Base-by-base conservation (phyloP, 257 asterid species). In the Galeopsis tetrahit region DNA sequence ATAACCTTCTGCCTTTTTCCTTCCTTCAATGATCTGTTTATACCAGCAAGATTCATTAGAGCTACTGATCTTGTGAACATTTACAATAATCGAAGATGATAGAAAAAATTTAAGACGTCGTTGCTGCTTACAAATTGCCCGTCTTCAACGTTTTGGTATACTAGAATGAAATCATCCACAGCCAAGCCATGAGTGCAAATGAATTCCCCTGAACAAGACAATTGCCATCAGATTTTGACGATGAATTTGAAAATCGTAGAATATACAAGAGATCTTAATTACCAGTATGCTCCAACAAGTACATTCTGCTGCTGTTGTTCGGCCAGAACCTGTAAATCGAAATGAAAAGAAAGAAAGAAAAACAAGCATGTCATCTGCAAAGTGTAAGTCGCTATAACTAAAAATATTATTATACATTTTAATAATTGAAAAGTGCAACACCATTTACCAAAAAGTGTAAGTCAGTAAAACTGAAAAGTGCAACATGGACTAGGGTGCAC, bases 261-360 rank as follows among this genome's bases (percentile, higher is more conserved):
- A n/a, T n/a, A n/a, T n/a, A n/a, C n/a, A n/a, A n/a, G n/a, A n/a
- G n/a, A n/a, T n/a, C 28, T 21, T 21, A 21, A 21, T 21, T 77
- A 86, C 91, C 91, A 1, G 91, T 86, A 4, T 79, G 79, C 80
- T 86, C 91, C 0, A 86, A 84, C 46, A 86, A 86, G 34, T 86
- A 84, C 89, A 86, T 86, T 75, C 85, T 80, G 79, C 91, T 86
- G 74, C 80, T 86, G 34, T 86, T 86, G 33, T 86, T 86, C n/a
- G 91, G 91, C 89, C 91, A 86, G 62, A 56, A 86, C 48, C 91
- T 86, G 81, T 38, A 53, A 13, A 17, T 2, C 28, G 8, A 40
- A 65, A 52, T 9, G 55, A 62, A 28, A 55, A 66, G 51, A 2
- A 6, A 0, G 21, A 4, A 17, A 39, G 28, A 6, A 6, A 7